These are phyloP conservation scores for Thelonectria blattea DNA, from an alignment of 2,329 filamentous ascomycete species.

Conservation along the genomic window DNA sequence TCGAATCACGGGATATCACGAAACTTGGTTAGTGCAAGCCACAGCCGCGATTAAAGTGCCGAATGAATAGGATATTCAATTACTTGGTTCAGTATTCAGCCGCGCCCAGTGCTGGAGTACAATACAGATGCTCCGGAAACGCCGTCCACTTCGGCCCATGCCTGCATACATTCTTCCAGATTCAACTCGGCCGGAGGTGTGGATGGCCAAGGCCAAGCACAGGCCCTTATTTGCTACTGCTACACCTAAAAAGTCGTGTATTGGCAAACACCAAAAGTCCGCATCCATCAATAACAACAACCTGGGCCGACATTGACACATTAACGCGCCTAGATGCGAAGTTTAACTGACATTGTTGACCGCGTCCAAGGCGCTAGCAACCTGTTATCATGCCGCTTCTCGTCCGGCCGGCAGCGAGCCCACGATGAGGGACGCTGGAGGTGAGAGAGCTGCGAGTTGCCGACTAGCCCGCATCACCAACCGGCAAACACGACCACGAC, in stretches of 20 bases:
- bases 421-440: neutral
- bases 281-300: slow-evolving; percentile 24
- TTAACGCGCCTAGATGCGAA: slow-evolving; percentile 1
- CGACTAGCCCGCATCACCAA: slow-evolving; percentile 2
- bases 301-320: slow-evolving; percentile 30
- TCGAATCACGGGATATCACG: slow-evolving; percentile 8
- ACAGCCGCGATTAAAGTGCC: slow-evolving; percentile 10
- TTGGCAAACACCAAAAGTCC: slow-evolving; percentile 14
- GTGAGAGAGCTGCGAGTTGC: slow-evolving; percentile 8
- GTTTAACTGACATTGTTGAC: neutral
- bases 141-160: slow-evolving; percentile 9
- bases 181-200: neutral
- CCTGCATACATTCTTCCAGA: slow-evolving; percentile 10
- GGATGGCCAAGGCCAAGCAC: slow-evolving; percentile 4
- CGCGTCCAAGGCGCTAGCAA: neutral
- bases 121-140: slow-evolving; percentile 22
- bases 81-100: slow-evolving; percentile 14
- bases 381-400: too few species aligned
- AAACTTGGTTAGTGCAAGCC: slow-evolving; percentile 11
- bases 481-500: slow-evolving; percentile 8
- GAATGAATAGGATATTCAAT: slow-evolving; percentile 18
- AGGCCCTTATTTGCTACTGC: neutral
- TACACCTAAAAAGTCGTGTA: slow-evolving; percentile 16
- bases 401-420: too few species aligned
- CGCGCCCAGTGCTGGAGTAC: slow-evolving; percentile 16